Base-by-base conservation (phyloP, 495 filamentous ascomycete genomes). In the Talaromyces trachyspermus region DNA sequence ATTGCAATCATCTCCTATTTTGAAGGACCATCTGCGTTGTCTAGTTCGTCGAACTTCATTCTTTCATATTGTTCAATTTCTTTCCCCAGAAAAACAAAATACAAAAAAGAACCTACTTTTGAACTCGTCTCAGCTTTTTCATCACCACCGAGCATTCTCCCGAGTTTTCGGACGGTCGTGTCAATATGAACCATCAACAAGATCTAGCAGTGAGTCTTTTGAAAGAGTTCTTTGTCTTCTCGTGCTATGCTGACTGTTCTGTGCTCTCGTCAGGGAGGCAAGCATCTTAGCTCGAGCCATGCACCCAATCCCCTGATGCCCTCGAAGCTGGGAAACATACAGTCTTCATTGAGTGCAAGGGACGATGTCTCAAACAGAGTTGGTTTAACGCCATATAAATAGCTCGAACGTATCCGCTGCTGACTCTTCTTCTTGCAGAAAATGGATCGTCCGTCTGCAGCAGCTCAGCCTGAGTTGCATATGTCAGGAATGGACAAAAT, bases 341-440 rank as follows among this genome's bases (percentile, higher is more conserved):
- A 68, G 27, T 42, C 36, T 12, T 43, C 52, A 3, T 44, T 43
- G 17, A 46, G 42, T 35, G 59, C 57, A 24, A 50, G 49, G 19
- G 27, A 53, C 20, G 56, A 64, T 15, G 53, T 53, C 4, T 59
- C 61, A 24, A 62, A 46, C 53, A 71, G 70, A 68, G 68, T 71
- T 50, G 58, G 68, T 36, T 27, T 48, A 12, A 12, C 43, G 5
- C 33, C 14, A 11, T 33, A 4, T 22, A 11, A 24, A 24, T 14
- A 27, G 22, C 26, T 11, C 36, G 14, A 20, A 41, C 23, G 15
- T 9, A 20, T 23, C 26, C 29, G n/a, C 18, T 23, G 58, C 75
- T 77, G 36, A 76, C 66, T 63, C 60, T 51, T 59, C 55, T 61
- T 77, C 71, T 76, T 74, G 70, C 66, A 69, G 55, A 80, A 79